Conservation (phyloP, 768 basidiomycete genomes). For the Boletus rubescentipes region DNA sequence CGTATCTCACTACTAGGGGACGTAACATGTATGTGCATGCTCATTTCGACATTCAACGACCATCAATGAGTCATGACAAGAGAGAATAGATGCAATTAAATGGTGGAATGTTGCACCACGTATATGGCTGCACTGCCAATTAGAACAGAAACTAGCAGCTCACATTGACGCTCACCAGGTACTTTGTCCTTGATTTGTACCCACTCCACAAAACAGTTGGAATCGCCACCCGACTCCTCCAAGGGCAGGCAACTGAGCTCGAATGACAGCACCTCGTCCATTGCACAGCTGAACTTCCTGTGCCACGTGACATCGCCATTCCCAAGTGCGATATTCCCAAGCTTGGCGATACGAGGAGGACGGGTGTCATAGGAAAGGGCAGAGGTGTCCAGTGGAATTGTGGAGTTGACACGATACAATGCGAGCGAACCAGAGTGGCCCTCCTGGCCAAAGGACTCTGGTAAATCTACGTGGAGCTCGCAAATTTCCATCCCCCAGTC, state of each 20-base stretch:
- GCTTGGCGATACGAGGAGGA: constrained; percentile 3
- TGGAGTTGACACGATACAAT: constrained; percentile 8
- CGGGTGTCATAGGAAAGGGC: constrained; percentile 10
- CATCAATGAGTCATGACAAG: too few species aligned
- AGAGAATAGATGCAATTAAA: background rate
- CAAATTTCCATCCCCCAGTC: constrained; percentile 18
- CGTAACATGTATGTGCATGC: too few species aligned
- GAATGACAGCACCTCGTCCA: constrained; percentile 14
- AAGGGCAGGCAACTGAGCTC: constrained; percentile 10
- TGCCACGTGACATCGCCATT: constrained; percentile 4
- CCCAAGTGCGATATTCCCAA: constrained; percentile 2
- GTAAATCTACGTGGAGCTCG: constrained; percentile 11
- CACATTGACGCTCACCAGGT: constrained; percentile 7
- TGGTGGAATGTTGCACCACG: constrained; percentile 11
- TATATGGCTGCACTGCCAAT: constrained; percentile 4
- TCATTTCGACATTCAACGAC: too few species aligned
- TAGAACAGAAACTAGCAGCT: background rate
- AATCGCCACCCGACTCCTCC: constrained; percentile 8
- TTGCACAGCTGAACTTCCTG: constrained; percentile 8
- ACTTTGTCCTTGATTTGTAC: constrained; percentile 11
- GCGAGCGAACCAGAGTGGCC: constrained; percentile 5
- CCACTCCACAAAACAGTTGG: constrained; percentile 9
- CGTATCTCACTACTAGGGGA: too few species aligned
- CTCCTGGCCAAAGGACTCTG: background rate
- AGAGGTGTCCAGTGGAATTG: constrained; percentile 5